Base-by-base conservation (phyloP, 805 yeast genomes). In the Kluyveromyces starmeri region DNA sequence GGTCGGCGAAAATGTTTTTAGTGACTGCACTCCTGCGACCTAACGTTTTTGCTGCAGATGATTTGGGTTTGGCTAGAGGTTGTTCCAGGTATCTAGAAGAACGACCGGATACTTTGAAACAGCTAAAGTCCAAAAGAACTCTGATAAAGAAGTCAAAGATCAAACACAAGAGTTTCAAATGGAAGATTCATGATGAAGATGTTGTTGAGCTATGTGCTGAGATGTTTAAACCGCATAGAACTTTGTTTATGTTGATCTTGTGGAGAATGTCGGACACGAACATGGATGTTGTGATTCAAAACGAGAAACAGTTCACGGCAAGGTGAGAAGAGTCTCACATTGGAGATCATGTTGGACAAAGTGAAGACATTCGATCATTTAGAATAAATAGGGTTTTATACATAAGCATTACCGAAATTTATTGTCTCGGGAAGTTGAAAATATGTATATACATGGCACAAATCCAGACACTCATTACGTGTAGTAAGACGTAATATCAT, bases 1-100 rank as follows among this genome's bases (percentile, higher is more conserved):
- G 97, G 97, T 74, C 86, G 4, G 88, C 92, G 0, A 81, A 80
- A 36, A 88, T 88, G 95, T 88, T 85, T 55, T 58, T 83, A 12
- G 50, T 79, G 15, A 84, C 84, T 50, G 80, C 82, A 1, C 59
- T 86, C 28, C 68, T 68, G 17, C 67, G 83, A 37, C 51, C 72
- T 50, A 78, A 88, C 52, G 73, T 83, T 0, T 84, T 84, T 53
- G 79, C 92, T 4, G 61, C 71, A 4, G 83, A 77, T 13, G 96
- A 88, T 58, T 59, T 88, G 30, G 96, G 96, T 1, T 71, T 88
- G 2, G 85, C 88, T 20, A 63, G 94, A 42, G 96, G 96, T 0
- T 71, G 78, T 39, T 70, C 84, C 0, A 54, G 66, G 19, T 88
- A 83, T 55, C 52, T 83, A 16, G 62, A 61, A 12, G 64, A 66